Evolutionary conservation across 331 rosid genomes (phyloP).

Genomic region (Rhamnella rubrinervis): DNA sequence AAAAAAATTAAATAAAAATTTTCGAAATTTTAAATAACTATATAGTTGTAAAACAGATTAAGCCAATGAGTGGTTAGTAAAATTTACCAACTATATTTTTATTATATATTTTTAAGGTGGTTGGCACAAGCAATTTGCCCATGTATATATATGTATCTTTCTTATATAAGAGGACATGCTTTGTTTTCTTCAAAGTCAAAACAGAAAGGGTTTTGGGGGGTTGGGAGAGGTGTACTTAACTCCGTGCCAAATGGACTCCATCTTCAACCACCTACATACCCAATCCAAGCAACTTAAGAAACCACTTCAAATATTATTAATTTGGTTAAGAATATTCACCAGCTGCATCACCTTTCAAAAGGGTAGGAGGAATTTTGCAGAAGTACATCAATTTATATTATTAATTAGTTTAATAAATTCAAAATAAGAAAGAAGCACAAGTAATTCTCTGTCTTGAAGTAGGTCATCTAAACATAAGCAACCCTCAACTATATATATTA

Average conservation of each 20-base stretch:
- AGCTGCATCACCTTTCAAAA: too few relatives aligned
- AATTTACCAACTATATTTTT: too few relatives aligned
- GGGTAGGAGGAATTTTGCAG: neutral
- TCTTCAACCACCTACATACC: conserved; percentile 18
- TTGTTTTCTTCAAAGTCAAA: neutral
- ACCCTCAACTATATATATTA: neutral
- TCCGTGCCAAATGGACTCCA: conserved; percentile 1
- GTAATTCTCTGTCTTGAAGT: conserved; percentile 29
- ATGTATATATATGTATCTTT: neutral
- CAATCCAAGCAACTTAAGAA: neutral
- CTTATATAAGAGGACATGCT: neutral
- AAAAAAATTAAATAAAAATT: too few relatives aligned
- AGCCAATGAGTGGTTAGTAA: too few relatives aligned
- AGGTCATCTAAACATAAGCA: conserved; percentile 36
- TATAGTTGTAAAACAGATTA: too few relatives aligned
- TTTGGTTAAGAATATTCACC: neutral
- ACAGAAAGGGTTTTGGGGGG: neutral
- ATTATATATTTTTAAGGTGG: neutral
- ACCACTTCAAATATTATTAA: neutral
- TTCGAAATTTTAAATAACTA: too few relatives aligned
- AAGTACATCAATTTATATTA: neutral
- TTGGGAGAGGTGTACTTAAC: conserved; percentile 33
- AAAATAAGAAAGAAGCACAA: conserved; percentile 8
- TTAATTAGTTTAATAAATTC: neutral
- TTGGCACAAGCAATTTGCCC: neutral